Conservation (phyloP, 176 grass and related monocot species). For the Bothriochloa decipiens region DNA sequence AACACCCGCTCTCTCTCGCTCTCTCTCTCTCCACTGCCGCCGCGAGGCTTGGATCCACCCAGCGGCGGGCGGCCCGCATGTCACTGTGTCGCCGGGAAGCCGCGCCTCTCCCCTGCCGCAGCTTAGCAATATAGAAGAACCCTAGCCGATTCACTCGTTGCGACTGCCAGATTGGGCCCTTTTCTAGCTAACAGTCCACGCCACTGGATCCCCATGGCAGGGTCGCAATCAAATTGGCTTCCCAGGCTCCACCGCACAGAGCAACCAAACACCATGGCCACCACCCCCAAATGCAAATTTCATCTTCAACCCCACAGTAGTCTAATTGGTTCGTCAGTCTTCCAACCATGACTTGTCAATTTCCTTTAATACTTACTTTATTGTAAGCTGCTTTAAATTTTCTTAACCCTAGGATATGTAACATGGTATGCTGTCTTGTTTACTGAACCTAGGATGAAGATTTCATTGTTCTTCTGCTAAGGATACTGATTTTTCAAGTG, state of each 20-base stretch:
- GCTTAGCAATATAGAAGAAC: background rate
- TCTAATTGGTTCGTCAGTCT: background rate
- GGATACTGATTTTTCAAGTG: background rate
- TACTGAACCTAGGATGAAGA: background rate
- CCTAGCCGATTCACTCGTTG: background rate
- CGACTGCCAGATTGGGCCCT: background rate
- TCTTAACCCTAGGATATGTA: background rate
- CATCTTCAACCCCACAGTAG: background rate
- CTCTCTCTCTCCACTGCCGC: too few relatives aligned
- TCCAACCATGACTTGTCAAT: background rate
- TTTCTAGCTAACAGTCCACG: background rate
- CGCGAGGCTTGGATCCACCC: too few relatives aligned
- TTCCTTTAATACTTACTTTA: background rate
- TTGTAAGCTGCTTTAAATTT: background rate
- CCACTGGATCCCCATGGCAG: background rate
- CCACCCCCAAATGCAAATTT: background rate
- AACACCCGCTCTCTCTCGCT: background rate
- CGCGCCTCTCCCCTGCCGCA: background rate
- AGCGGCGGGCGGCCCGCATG: too few relatives aligned
- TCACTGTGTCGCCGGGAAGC: too few relatives aligned
- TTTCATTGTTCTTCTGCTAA: background rate
- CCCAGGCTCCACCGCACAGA: background rate
- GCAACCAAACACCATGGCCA: background rate
- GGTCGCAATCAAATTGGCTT: background rate
- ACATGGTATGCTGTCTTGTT: background rate